Conservation (phyloP, 2,329 filamentous ascomycete genomes). For the Grosmannia huntii region DNA sequence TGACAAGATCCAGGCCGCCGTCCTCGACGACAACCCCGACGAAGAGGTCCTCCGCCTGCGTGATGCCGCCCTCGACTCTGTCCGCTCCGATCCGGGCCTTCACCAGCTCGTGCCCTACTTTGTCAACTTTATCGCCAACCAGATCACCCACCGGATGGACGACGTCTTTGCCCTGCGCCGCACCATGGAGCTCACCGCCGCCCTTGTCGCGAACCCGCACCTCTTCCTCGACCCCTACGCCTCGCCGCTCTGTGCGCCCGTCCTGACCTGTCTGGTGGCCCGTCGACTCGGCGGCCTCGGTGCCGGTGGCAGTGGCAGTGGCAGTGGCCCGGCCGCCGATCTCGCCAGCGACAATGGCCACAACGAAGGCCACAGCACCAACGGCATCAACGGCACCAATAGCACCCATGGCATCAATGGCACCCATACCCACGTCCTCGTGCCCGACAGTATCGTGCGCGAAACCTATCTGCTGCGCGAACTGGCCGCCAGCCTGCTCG, state of each 20-base stretch:
- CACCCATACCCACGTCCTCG: conserved; percentile 33
- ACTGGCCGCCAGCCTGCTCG: conserved; percentile 69
- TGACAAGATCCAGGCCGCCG: conserved; percentile 80
- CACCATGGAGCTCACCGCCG: conserved; percentile 82
- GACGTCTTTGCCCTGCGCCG: conserved; percentile 79
- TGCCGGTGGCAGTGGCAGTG: conserved; percentile 18
- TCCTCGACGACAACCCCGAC: conserved; percentile 79
- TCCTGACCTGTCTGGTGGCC: conserved; percentile 81
- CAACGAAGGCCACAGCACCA: background rate
- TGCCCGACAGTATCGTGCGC: conserved; percentile 21
- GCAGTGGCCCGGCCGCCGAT: background rate
- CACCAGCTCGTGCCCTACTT: conserved; percentile 97
- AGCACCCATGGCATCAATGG: too few species aligned
- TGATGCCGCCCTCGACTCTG: conserved; percentile 70
- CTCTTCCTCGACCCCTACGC: conserved; percentile 58
- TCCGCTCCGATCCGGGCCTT: conserved; percentile 79
- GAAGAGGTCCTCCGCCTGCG: conserved; percentile 61
- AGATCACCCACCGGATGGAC: conserved; percentile 87
- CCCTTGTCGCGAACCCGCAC: conserved; percentile 71
- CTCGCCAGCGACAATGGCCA: background rate
- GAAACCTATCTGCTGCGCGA: conserved; percentile 73
- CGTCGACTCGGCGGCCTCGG: conserved; percentile 53
- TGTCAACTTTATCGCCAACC: conserved; percentile 87
- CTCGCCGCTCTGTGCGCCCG: conserved; percentile 62
- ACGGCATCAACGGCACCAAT: background rate